phyloP scores from a whole-genome alignment of 768 basidiomycete genomes.

The Collybia nuda region DNA sequence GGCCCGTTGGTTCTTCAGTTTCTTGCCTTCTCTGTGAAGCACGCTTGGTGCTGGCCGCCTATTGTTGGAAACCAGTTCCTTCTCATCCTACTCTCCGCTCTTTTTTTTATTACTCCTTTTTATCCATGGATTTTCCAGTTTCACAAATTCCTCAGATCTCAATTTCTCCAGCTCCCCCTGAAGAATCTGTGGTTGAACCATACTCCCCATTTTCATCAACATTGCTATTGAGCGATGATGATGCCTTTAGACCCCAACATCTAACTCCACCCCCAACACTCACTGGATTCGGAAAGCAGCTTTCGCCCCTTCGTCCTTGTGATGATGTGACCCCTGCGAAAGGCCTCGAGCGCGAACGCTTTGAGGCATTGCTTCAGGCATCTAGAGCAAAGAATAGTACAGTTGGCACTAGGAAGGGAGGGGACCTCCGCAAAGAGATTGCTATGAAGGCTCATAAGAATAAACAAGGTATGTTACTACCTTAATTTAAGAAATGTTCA shows the following conservation, averaged over 20 bases:
- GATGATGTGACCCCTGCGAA: conserved; percentile 35
- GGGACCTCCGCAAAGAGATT: conserved; percentile 72
- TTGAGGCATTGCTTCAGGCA: conserved; percentile 62
- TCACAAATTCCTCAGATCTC: conserved; percentile 64
- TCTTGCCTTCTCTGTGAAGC: neutral
- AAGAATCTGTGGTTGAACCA: conserved; percentile 49
- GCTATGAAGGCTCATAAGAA: conserved; percentile 69
- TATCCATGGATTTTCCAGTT: conserved; percentile 39
- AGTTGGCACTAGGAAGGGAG: conserved; percentile 43
- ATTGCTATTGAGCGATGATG: conserved; percentile 34
- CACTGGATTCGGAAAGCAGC: conserved; percentile 40
- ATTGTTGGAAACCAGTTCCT: conserved; percentile 24
- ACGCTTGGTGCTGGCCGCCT: conserved; percentile 54
- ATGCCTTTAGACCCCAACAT: conserved; percentile 56
- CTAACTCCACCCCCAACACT: conserved; percentile 56
- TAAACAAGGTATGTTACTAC: conserved; percentile 61
- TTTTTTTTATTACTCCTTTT: too few relatives aligned
- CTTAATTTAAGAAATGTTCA: neutral
- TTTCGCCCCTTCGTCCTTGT: conserved; percentile 50
- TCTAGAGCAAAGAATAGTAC: conserved; percentile 55
- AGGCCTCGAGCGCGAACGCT: conserved; percentile 63
- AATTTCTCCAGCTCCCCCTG: conserved; percentile 67
- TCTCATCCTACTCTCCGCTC: conserved; percentile 15
- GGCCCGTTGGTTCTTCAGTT: conserved; percentile 9
- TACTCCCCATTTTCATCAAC: conserved; percentile 59